These are phyloP conservation scores for Ophiocordyceps camponoti-rufipedis DNA, from an alignment of 2,329 filamentous ascomycete species.

Conservation along the genomic window DNA sequence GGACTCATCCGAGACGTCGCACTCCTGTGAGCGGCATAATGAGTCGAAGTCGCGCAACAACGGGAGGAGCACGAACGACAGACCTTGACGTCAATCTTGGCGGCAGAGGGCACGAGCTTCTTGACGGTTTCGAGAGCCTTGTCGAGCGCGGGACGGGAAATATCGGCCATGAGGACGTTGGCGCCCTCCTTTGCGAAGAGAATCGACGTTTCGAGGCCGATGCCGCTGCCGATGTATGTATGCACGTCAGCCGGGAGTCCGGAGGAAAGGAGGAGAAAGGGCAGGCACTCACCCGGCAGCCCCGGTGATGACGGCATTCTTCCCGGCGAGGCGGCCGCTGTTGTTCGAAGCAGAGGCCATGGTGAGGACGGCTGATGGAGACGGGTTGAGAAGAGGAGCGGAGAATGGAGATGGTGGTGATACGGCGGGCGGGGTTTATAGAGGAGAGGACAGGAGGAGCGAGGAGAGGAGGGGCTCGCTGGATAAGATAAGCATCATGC, in stretches of 20 bases:
- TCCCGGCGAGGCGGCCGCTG: conserved; percentile 35
- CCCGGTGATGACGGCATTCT: conserved; percentile 60
- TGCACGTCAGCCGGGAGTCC: not conserved
- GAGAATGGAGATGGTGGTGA: not conserved
- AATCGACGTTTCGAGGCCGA: conserved; percentile 80
- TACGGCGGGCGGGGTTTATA: not conserved
- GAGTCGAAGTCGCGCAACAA: not conserved
- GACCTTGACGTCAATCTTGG: conserved; percentile 41
- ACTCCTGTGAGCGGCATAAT: conserved; percentile 10
- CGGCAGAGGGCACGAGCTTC: conserved; percentile 45
- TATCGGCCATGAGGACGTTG: conserved; percentile 69
- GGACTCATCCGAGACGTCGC: conserved; percentile 74
- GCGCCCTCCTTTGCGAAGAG: conserved; percentile 83
- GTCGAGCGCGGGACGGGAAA: conserved; percentile 60
- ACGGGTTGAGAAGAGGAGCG: not conserved
- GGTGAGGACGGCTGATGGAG: not conserved
- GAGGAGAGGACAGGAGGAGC: not conserved
- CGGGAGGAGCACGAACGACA: not conserved
- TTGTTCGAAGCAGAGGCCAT: conserved; percentile 12
- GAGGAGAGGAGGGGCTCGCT: not conserved
- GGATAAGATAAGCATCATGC: not conserved
- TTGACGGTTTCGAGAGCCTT: conserved; percentile 60
- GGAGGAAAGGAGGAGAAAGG: not conserved
- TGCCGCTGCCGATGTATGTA: conserved; percentile 40
- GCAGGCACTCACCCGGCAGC: conserved; percentile 55